A percentile compares a stretch with the other conserved stretches of the same genome.
phyloP scores from a whole-genome alignment of 495 filamentous ascomycete species.

The Symbiotaphrina buchneri region DNA sequence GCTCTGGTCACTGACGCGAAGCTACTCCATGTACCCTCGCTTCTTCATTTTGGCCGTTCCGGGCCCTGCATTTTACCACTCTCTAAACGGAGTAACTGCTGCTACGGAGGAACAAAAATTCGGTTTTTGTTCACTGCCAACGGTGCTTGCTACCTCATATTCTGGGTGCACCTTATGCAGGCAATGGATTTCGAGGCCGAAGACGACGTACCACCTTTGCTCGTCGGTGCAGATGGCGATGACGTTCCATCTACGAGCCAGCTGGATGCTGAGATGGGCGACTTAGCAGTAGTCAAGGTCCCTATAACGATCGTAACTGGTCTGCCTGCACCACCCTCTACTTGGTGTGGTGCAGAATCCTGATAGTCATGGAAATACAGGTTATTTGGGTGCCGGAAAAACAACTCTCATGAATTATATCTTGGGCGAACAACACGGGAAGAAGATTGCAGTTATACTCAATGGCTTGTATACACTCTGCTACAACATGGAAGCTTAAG shows the following conservation, averaged over 20 bases:
- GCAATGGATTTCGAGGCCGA: slow-evolving; percentile 34
- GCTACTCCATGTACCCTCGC: too few species aligned
- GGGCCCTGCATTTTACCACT: too few species aligned
- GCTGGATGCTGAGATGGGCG: slow-evolving; percentile 17
- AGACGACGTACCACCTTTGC: slow-evolving; percentile 45
- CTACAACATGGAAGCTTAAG: slow-evolving; percentile 1
- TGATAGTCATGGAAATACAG: slow-evolving; percentile 11
- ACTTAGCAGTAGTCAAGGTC: slow-evolving; percentile 35
- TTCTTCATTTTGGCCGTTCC: too few species aligned
- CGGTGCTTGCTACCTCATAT: too few species aligned
- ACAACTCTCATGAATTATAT: slow-evolving; percentile 94
- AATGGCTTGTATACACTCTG: slow-evolving; percentile 37
- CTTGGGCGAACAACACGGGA: slow-evolving; percentile 77
- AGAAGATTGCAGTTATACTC: slow-evolving; percentile 92
- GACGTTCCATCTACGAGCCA: too few species aligned
- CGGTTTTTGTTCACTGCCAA: too few species aligned
- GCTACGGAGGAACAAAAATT: too few species aligned
- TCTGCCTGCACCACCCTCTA: slow-evolving; percentile 11
- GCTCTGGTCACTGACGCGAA: too few species aligned
- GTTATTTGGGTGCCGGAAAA: slow-evolving; percentile 86
- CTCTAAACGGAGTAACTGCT: too few species aligned
- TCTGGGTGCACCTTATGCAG: background rate
- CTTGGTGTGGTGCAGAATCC: background rate
- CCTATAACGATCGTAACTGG: slow-evolving; percentile 93
- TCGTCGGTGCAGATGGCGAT: slow-evolving; percentile 30